Evolutionary conservation across 139 green algal genomes (phyloP), one percentile per base, ranked within the genome.

Genomic region (Chlorella sp.): DNA sequence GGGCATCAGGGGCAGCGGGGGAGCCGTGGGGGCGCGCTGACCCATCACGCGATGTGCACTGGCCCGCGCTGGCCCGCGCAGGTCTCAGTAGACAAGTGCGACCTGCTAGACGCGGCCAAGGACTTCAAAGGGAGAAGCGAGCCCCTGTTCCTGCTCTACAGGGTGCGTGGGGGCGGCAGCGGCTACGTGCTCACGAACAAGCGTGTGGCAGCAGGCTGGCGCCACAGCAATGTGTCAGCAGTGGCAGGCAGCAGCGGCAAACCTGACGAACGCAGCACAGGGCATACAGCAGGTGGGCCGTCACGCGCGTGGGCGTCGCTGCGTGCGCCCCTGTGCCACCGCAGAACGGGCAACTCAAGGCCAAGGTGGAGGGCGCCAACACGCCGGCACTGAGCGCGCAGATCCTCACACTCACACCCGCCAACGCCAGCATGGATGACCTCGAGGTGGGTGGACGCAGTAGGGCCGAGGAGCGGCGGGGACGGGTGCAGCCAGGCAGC

Each of bases 331-430:
- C n/a, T n/a, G n/a, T n/a, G n/a, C n/a, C n/a, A n/a, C n/a, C n/a
- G n/a, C n/a, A 89, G 82, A 91, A 91, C 69, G 86, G 86, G 10
- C 76, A 82, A 35, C 36, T 88, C 17, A 91, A 89, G 72, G 69
- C 72, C 3, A 80, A 74, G 31, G 72, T 91, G 2, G 73, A 82
- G 23, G 86, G 86, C 0, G 84, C 83, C 29, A 83, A 91, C 61
- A 82, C 85, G 14, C 86, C 86, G 0, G 22, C 66, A 5, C 69
- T 91, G 3, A 77, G 67, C 32, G 62, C 60, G 35, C 77, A 79
- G 24, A 81, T 89, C 1, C 32, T 81, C 1, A 42, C 83, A 55
- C 62, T 87, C 0, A 88, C 82, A 31, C 84, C 84, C 23, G 74
- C 79, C 34, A 87, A 84, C 55, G 80, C 86, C 24, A 82, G 88